Evolutionary conservation across 768 basidiomycete species (phyloP).

Genomic region (Russula earlei): DNA sequence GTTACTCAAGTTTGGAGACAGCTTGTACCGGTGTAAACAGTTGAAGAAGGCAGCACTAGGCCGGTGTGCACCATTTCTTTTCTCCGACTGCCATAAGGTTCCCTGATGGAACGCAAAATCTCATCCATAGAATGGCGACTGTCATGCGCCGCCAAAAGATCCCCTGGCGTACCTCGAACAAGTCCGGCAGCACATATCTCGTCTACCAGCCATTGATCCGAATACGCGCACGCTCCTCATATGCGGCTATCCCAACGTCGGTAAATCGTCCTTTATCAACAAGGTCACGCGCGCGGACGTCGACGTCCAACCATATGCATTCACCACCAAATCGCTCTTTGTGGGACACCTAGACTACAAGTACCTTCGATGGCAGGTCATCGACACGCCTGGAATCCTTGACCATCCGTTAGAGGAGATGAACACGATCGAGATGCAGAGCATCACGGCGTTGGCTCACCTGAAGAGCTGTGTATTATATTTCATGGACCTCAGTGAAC

Average conservation of each 20-base stretch:
- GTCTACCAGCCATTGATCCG: conserved; percentile 96
- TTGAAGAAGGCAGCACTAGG: conserved; percentile 95
- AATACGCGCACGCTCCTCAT: conserved; percentile 96
- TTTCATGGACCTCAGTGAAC: conserved; percentile 98
- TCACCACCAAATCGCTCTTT: conserved; percentile 97
- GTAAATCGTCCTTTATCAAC: conserved; percentile 99
- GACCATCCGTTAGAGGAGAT: conserved; percentile 99
- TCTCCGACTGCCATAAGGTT: neutral
- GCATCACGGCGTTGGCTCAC: conserved; percentile 95
- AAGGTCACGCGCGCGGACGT: conserved; percentile 99
- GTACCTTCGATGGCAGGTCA: conserved; percentile 98
- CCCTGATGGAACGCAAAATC: neutral
- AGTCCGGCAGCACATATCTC: conserved; percentile 97
- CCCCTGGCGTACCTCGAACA: conserved; percentile 97
- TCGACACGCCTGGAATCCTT: conserved; percentile 96
- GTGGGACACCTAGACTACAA: conserved; percentile 99
- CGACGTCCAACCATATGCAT: conserved; percentile 98
- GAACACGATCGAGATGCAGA: conserved; percentile 99
- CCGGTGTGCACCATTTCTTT: conserved; percentile 50
- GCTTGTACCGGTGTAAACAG: conserved; percentile 96
- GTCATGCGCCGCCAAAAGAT: conserved; percentile 97
- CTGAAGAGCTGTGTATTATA: conserved; percentile 90
- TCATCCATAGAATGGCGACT: conserved; percentile 79
- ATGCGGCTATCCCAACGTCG: conserved; percentile 98
- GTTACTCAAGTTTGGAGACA: conserved; percentile 95